Percentiles rank a stretch among this genome's conserved stretches.
phyloP scores from a whole-genome alignment of 129 eudicot genomes.

The Gnaphalium uliginosum region DNA sequence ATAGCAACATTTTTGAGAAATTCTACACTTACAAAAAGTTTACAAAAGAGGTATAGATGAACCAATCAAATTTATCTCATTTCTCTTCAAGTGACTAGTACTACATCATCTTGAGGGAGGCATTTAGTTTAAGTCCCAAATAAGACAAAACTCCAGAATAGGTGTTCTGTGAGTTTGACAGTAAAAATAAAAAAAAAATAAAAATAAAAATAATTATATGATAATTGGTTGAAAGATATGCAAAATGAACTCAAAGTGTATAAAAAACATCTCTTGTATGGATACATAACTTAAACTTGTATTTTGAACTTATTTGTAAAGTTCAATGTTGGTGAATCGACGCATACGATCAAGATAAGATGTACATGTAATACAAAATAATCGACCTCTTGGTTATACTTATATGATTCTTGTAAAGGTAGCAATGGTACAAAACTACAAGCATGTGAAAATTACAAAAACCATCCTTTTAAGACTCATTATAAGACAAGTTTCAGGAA shows the following conservation, averaged over 20 bases:
- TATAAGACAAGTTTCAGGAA: not conserved
- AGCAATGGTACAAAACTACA: not conserved
- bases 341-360: not conserved
- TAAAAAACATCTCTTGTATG: too few species aligned
- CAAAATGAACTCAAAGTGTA: too few species aligned
- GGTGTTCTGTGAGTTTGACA: too few species aligned
- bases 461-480: not conserved
- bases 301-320: not conserved
- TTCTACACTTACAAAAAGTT: too few species aligned
- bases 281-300: not conserved
- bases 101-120: not conserved
- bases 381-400: not conserved
- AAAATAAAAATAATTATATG: too few species aligned
- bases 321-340: not conserved
- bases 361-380: not conserved
- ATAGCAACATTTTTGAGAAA: too few species aligned
- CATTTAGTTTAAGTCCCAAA: not conserved
- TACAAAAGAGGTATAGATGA: too few species aligned
- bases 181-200: too few species aligned
- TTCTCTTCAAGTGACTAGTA: too few species aligned
- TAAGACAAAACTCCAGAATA: not conserved
- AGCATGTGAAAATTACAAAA: not conserved
- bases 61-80: too few species aligned
- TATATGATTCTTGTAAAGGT: not conserved
- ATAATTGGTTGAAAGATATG: too few species aligned